Evolutionary conservation across 2,329 filamentous ascomycete genomes (phyloP), one percentile per base, ranked within the genome.

Genomic region (Claviceps sp.): DNA sequence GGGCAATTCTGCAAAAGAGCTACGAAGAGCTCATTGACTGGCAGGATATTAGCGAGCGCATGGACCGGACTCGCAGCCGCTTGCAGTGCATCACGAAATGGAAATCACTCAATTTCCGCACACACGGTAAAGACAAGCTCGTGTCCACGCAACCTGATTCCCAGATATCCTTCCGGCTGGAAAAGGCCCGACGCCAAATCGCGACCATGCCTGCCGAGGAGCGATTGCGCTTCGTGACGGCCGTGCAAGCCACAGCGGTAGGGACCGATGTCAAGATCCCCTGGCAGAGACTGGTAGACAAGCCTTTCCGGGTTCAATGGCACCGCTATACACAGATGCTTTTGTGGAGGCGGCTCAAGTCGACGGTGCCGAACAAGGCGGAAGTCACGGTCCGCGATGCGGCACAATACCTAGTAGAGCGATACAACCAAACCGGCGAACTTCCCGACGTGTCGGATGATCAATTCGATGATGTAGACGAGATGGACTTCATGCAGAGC

Each of bases 71-170:
- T 8, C 74, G 86, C 45, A 85, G 77, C 55, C 76, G 81, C 3
- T 73, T 86, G 24, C 84, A 87, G 62, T 88, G 84, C 61, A 72
- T 75, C 26, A 73, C 73, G 26, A 89, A 89, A 61, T 89, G 83
- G 81, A 78, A 76, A 54, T 57, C 66, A 7, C 63, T 71, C 61
- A 66, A 70, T 50, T 57, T 68, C 48, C 66, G 68, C 46, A 61
- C 62, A 2, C 54, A 62, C 6, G 62, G 62, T 17, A 63, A 61
- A 26, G 67, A 68, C 49, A 64, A 64, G 53, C 56, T 68, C 13
- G 59, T 57, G 11, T 67, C 66, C 1, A 55, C 57, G 16, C 57
- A 62, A 5, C 62, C 66, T n/a, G 61, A 66, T 40, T 63, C 62
- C 44, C 57, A 57, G 54, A 66, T 65, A 55, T 65, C 64, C n/a